Base-by-base conservation (phyloP, 495 filamentous ascomycete genomes). In the Beverwykella pulmonaria region DNA sequence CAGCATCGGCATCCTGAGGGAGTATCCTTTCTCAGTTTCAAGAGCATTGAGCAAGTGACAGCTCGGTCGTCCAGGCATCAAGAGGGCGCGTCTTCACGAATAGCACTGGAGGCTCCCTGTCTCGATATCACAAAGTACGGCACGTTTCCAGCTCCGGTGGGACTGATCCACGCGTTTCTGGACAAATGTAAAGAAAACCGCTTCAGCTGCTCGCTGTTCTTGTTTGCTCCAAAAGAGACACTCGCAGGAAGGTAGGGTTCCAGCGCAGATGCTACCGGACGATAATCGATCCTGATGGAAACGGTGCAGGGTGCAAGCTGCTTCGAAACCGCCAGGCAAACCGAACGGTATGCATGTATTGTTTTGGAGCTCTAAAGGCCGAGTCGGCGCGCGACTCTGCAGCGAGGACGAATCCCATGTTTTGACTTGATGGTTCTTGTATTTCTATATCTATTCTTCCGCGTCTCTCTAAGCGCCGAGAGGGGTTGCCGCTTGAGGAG, bases 381-480 rank as follows among this genome's bases (percentile, higher is more conserved):
- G 29, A 47, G 56, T 32, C 39, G 34, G 8, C 25, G 22, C 39
- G 17, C 56, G 36, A 30, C 25, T 39, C 39, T 59, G 39, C 17
- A 27, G 36, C 56, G 6, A 32, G 39, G 34, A 6, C 5, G 36
- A 30, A 22, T 53, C 62, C 41, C 14, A 32, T 44, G 32, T 9
- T 17, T 59, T 14, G 22, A 26, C 9, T 53, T 41, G 59, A 27
- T 66, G 55, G 49, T 47, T 66, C 56, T 54, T 66, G 63, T 36
- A 41, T 36, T 47, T 59, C 62, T 66, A 26, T n/a, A 9, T 63
- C 63, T 54, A 60, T 14, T 36, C 14, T 54, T 36, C 8, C 56
- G 54, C 54, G 63, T n/a, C 47, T 41, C 20, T 66, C 7, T 66
- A 66, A 66, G 63, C 63, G 63, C 63, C 55, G 55, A 29, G 55